Percentiles rank a stretch among this genome's conserved stretches.
Evolutionary conservation across 208 protist genomes (phyloP).

Genomic region (Leishmania braziliensis): DNA sequence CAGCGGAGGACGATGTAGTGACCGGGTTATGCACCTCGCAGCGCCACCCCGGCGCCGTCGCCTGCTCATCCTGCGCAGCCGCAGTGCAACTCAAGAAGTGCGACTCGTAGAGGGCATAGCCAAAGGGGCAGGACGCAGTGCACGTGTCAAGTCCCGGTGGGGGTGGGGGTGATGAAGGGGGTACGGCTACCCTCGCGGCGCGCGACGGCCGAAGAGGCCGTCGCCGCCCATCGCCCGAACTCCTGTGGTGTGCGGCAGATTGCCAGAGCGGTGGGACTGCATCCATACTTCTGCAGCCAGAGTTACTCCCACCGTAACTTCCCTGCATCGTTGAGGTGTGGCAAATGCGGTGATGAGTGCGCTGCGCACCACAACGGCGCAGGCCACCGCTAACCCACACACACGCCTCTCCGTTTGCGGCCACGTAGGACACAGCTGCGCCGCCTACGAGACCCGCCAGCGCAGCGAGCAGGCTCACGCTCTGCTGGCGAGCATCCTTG

Average conservation of each 20-base stretch:
- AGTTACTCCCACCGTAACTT: background rate
- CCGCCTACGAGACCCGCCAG: constrained; percentile 23
- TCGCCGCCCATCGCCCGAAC: background rate
- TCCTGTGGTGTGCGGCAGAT: background rate
- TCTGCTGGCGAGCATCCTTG: background rate
- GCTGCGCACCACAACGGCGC: background rate
- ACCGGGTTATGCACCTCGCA: background rate
- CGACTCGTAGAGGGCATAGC: constrained; percentile 17
- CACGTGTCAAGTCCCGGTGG: background rate
- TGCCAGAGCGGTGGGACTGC: background rate
- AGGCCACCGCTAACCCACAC: constrained; percentile 32
- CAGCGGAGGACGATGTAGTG: background rate
- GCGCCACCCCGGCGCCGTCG: background rate
- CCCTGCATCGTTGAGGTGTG: background rate
- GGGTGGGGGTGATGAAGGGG: background rate
- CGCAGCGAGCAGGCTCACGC: background rate
- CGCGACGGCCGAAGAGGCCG: background rate
- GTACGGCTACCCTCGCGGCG: background rate
- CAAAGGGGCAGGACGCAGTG: background rate
- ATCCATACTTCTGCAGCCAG: background rate
- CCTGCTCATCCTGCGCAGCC: background rate
- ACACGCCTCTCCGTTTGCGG: constrained; percentile 6
- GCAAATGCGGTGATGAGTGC: background rate
- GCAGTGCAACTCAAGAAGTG: constrained; percentile 13
- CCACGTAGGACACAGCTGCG: constrained; percentile 16